Evolutionary conservation across 805 yeast genomes (phyloP).

Genomic region (Lipomyces sp.): DNA sequence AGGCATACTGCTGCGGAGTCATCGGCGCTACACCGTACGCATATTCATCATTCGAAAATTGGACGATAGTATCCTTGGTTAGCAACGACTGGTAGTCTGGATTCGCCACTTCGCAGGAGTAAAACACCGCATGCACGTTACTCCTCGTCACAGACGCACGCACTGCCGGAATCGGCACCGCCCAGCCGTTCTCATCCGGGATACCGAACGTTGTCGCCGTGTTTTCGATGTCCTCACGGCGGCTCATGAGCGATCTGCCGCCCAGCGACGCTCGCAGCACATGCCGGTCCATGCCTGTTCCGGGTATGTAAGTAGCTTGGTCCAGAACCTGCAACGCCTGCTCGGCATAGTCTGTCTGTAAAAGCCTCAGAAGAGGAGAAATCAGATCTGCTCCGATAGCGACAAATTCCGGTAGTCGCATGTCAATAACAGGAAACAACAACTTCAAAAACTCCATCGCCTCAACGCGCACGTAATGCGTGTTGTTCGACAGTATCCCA

Average conservation of each 20-base stretch:
- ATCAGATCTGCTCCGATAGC: slow-evolving; percentile 95
- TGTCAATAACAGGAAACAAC: slow-evolving; percentile 72
- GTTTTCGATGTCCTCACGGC: slow-evolving; percentile 72
- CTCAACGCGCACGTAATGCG: slow-evolving; percentile 75
- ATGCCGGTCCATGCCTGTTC: slow-evolving; percentile 86
- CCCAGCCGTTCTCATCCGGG: slow-evolving; percentile 96
- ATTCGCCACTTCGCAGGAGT: slow-evolving; percentile 61
- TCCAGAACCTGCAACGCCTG: slow-evolving; percentile 88
- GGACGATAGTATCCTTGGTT: slow-evolving; percentile 33
- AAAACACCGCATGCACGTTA: slow-evolving; percentile 92
- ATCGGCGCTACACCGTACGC: slow-evolving; percentile 29
- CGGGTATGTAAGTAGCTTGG: slow-evolving; percentile 78
- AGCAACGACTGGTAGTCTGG: slow-evolving; percentile 19
- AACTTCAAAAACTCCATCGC: slow-evolving; percentile 71
- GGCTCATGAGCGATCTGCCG: slow-evolving; percentile 52
- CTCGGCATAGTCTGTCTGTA: slow-evolving; percentile 81
- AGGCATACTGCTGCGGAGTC: not conserved
- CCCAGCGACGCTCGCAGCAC: slow-evolving; percentile 90
- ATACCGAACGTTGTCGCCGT: slow-evolving; percentile 90
- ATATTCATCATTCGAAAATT: slow-evolving; percentile 40
- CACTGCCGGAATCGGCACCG: slow-evolving; percentile 91
- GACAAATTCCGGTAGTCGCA: slow-evolving; percentile 70
- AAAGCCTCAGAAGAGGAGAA: slow-evolving; percentile 77
- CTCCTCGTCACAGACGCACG: slow-evolving; percentile 85
- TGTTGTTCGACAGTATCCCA: slow-evolving; percentile 74